Evolutionary conservation across 2,329 filamentous ascomycete species (phyloP).

Genomic region (Exophiala bonariae): DNA sequence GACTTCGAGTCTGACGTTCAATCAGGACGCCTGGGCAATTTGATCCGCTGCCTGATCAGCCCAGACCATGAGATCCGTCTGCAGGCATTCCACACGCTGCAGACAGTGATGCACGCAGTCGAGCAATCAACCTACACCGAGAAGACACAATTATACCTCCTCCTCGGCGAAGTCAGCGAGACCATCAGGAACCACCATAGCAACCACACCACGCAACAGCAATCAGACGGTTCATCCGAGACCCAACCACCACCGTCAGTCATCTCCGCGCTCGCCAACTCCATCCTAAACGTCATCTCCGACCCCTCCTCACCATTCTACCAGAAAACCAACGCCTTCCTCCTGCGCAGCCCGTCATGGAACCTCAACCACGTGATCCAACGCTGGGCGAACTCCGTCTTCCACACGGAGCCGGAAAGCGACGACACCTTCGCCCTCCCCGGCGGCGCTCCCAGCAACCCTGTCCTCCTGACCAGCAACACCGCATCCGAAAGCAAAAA

Average conservation of each 20-base stretch:
- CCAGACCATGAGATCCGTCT: constrained; percentile 72
- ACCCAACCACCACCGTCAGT: constrained; percentile 67
- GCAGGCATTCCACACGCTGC: constrained; percentile 70
- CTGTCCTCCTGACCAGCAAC: constrained; percentile 52
- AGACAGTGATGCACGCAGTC: constrained; percentile 39
- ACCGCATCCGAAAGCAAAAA: constrained; percentile 55
- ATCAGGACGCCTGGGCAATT: constrained; percentile 67
- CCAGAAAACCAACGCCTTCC: constrained; percentile 79
- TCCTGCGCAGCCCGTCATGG: constrained; percentile 78
- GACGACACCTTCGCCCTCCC: constrained; percentile 69
- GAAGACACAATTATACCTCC: constrained; percentile 60
- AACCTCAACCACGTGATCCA: constrained; percentile 55
- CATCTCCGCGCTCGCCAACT: constrained; percentile 73
- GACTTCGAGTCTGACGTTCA: constrained; percentile 74
- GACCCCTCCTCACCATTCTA: constrained; percentile 83
- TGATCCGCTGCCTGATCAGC: constrained; percentile 76
- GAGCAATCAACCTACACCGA: constrained; percentile 72
- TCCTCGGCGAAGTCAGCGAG: constrained; percentile 78
- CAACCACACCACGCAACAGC: constrained; percentile 2
- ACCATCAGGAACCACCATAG: constrained; percentile 45
- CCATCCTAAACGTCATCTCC: constrained; percentile 64
- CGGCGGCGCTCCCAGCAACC: constrained; percentile 62
- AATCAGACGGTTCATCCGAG: constrained; percentile 41
- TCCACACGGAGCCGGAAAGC: constrained; percentile 70
- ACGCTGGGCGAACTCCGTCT: constrained; percentile 67